These are phyloP conservation scores for Fusarium albidum DNA, from an alignment of 2,329 filamentous ascomycete genomes.

Conservation along the genomic window DNA sequence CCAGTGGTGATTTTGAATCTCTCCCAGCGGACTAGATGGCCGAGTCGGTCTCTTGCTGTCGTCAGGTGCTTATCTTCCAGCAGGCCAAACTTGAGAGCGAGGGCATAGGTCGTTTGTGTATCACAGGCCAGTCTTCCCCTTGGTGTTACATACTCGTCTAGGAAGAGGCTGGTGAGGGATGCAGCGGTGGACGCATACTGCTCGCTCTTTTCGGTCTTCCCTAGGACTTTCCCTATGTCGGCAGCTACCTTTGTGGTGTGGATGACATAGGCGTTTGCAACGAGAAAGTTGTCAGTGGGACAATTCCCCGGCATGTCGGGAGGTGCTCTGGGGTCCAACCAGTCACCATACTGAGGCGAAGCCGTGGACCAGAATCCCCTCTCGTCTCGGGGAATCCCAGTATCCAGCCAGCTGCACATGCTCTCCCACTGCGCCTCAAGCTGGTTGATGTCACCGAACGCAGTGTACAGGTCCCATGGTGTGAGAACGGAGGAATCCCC, in stretches of 20 bases:
- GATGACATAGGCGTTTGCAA: constrained; percentile 55
- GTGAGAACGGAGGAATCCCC: constrained; percentile 49
- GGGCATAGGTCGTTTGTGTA: neutral
- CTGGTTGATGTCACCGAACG: constrained; percentile 46
- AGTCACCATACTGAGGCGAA: constrained; percentile 42
- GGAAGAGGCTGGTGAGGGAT: constrained; percentile 18
- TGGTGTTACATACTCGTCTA: neutral
- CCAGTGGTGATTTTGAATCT: constrained; percentile 49
- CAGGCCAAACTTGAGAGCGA: constrained; percentile 46
- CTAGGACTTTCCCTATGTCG: constrained; percentile 44
- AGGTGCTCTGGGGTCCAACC: constrained; percentile 55
- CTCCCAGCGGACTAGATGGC: constrained; percentile 42
- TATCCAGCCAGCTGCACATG: constrained; percentile 49
- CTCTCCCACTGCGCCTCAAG: constrained; percentile 47
- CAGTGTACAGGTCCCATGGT: constrained; percentile 49
- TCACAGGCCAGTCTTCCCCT: neutral
- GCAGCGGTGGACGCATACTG: constrained; percentile 27
- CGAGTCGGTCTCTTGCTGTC: constrained; percentile 42
- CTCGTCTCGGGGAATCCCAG: constrained; percentile 37
- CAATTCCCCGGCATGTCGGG: constrained; percentile 46
- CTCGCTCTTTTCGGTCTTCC: constrained; percentile 41
- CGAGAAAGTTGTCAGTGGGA: constrained; percentile 48
- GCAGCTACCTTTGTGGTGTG: constrained; percentile 49
- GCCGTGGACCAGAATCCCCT: neutral
- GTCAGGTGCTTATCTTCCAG: constrained; percentile 45